These are phyloP conservation scores for Colletotrichum agaves DNA, from an alignment of 2,329 filamentous ascomycete species.

Conservation along the genomic window DNA sequence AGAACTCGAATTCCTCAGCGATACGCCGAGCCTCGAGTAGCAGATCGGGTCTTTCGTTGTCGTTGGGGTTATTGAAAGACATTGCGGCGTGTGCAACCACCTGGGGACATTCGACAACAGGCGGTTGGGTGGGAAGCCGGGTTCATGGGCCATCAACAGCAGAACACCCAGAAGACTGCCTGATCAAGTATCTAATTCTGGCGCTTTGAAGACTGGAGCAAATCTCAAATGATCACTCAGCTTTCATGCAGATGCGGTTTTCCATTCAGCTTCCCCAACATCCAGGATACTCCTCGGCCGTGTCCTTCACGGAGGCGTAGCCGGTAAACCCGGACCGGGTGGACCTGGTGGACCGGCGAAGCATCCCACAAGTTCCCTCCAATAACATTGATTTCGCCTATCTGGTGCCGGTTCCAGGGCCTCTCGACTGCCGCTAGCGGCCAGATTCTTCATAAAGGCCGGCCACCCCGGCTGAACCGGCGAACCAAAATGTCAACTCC, in stretches of 20 bases:
- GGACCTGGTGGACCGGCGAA: conserved; percentile 17
- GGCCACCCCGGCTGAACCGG: conserved; percentile 36
- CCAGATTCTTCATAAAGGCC: conserved; percentile 12
- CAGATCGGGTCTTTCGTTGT: background rate
- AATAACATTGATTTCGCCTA: conserved; percentile 26
- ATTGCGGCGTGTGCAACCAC: background rate
- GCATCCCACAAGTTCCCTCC: conserved; percentile 22
- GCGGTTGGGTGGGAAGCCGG: conserved; percentile 13
- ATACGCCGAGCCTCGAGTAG: conserved; percentile 11
- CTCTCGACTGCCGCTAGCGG: conserved; percentile 2
- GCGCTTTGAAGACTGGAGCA: background rate
- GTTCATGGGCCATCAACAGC: conserved; percentile 22
- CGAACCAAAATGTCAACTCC: conserved; percentile 10
- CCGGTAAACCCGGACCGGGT: conserved; percentile 32
- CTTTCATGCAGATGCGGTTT: background rate
- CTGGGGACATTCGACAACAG: background rate
- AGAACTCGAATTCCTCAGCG: conserved; percentile 21
- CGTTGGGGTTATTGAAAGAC: background rate
- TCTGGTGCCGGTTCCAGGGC: conserved; percentile 20
- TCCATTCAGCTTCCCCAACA: background rate
- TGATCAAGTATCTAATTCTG: conserved; percentile 30
- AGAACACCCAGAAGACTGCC: conserved; percentile 14
- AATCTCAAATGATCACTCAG: background rate
- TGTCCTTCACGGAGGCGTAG: background rate
- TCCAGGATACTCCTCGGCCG: background rate